Evolutionary conservation across 179 eudicot species (phyloP).

Genomic region (Amaranthus tricolor): DNA sequence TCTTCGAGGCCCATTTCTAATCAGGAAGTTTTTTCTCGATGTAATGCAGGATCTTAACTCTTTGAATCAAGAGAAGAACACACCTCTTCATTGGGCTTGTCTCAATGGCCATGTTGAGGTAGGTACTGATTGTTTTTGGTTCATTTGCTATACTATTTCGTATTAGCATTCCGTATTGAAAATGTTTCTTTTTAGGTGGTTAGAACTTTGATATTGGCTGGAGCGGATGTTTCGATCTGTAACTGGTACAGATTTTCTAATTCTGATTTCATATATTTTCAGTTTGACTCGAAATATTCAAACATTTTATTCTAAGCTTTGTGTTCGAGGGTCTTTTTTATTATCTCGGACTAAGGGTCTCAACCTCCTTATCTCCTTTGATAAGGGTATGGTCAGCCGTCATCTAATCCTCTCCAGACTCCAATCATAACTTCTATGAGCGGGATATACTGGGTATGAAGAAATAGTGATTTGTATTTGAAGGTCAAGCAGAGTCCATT

Average conservation of each 20-base stretch:
- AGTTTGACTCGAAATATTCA: neutral
- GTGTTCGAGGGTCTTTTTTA: neutral
- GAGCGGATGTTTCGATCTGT: conserved; percentile 57
- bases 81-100: conserved; percentile 96
- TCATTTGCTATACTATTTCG: neutral
- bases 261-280: neutral
- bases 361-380: too few relatives aligned
- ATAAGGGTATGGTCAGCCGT: too few relatives aligned
- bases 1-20: neutral
- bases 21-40: neutral
- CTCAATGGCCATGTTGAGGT: conserved; percentile 87
- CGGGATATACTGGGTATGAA: too few relatives aligned
- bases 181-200: conserved; percentile 47
- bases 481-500: too few relatives aligned
- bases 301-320: neutral
- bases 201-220: conserved; percentile 61
- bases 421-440: too few relatives aligned
- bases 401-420: too few relatives aligned
- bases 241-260: conserved; percentile 48
- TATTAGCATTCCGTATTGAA: neutral
- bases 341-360: too few relatives aligned
- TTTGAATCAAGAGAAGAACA: conserved; percentile 68
- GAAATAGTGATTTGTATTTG: too few relatives aligned
- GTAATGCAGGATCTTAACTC: conserved; percentile 70
- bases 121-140: conserved; percentile 38